Base-by-base conservation (phyloP, 2,329 filamentous ascomycete species). In the Aspergillus fijiensis region DNA sequence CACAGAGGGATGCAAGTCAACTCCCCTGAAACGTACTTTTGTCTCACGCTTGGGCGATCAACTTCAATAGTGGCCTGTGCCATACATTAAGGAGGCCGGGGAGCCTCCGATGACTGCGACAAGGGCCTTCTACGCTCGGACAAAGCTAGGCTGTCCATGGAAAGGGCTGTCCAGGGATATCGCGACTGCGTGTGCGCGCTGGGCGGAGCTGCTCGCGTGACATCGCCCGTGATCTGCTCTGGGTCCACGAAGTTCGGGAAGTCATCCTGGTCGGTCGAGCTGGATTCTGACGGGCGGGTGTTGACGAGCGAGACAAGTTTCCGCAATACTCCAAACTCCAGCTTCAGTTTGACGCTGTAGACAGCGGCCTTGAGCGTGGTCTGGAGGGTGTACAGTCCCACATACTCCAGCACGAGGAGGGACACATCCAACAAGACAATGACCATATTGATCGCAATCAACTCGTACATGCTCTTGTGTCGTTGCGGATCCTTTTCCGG, bases 321-420 rank as follows among this genome's bases (percentile, higher is more conserved):
- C n/a, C 76, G 70, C 23, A 81, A 69, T 12, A 80, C 79, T n/a
- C 74, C 79, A 49, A 81, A 81, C 65, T 82, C 80, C 11, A 82
- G 72, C 64, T 82, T 82, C 57, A 81, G 69, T 64, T 82, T 82
- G 65, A 81, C 71, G 50, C 79, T 81, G 68, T 81, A 81, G 12
- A 81, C 74, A 51, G 78, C 74, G 3, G 75, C 74, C 63, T 81
- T 82, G 35, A 81, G 61, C 3, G 76, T 79, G 2, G 76, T 79
- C 60, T 82, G 79, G 12, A 80, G 70, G 6, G 74, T 71, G 63
- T 80, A 81, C 27, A 74, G 67, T 11, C 75, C 76, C 45, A 74
- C 70, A 55, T 79, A 81, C 65, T 80, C 77, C 27, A 78, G 67
- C 3, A 75, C 71, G n/a, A 81, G 66, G 0, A 82, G 67, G 1